Base-by-base conservation (phyloP, 768 basidiomycete genomes). In the Termitomyces sp. region DNA sequence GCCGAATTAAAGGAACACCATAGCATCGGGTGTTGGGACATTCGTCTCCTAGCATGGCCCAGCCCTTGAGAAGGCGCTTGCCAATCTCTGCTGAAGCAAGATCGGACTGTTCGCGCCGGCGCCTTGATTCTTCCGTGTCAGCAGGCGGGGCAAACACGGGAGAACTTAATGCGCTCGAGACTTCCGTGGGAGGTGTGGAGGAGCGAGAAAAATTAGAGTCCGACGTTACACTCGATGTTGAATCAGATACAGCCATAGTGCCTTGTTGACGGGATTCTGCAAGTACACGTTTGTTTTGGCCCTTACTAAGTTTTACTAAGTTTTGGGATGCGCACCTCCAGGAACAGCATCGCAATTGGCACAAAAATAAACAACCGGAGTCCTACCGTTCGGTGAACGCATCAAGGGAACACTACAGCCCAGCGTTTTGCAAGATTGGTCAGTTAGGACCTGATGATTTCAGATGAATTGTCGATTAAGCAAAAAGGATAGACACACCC, bases 31-130 rank as follows among this genome's bases (percentile, higher is more conserved):
- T 62, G 64, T 83, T 88, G 0, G 84, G 83, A 66, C 93, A 95
- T 72, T 93, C 91, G 37, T 94, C 91, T 24, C 80, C 90, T n/a
- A 95, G 77, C 89, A 95, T 91, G 0, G 93, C 85, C 90, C 91
- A 95, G 40, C 89, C 93, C 63, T 84, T 85, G 46, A 95, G 72
- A 58, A 95, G 76, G 26, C 85, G 81, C 61, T 82, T 86, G 44
- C 89, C 93, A 32, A 95, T 90, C 66, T 89, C 88, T 51, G 85
- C 72, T 3, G 91, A 91, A 16, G 93, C 93, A 40, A 71, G 74
- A 68, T 95, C 92, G 2, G 90, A 91, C 69, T 94, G 92, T 58
- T 86, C 84, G 53, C 93, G 83, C 32, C 93, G 81, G 36, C 82
- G 82, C 24, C 84, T 73, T 24, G 78, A 80, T 62, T 86, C 84